Evolutionary conservation across 164 flowering plant genomes (phyloP).

Genomic region (Annona cherimola): DNA sequence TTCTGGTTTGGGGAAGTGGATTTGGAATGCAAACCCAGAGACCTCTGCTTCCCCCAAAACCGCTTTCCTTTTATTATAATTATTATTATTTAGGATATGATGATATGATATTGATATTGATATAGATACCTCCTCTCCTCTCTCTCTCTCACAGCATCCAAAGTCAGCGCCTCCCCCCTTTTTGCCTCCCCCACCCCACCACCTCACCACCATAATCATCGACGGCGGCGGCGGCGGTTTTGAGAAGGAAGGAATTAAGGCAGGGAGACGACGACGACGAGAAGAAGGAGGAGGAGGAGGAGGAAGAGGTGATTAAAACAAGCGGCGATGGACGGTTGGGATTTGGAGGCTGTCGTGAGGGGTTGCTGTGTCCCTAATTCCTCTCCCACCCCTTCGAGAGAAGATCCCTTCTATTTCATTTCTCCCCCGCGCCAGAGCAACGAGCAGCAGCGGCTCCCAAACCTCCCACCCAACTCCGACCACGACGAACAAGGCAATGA

Average conservation of each 20-base stretch:
- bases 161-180: constrained; percentile 78
- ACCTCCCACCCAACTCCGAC: too few species aligned
- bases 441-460: not conserved
- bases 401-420: constrained; percentile 17
- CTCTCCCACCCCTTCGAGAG: constrained; percentile 1
- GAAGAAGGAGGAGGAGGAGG: not conserved
- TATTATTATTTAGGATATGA: not conserved
- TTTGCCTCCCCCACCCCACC: constrained; percentile 11
- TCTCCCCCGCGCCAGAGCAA: constrained; percentile 8
- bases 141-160: constrained; percentile 20
- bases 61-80: not conserved
- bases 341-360: constrained; percentile 90
- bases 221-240: not conserved
- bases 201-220: not conserved
- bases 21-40: constrained; percentile 10
- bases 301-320: too few species aligned
- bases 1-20: constrained; percentile 9
- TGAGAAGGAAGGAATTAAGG: not conserved
- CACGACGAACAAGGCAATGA: constrained; percentile 7
- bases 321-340: constrained; percentile 60
- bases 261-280: not conserved
- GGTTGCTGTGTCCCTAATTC: constrained; percentile 37
- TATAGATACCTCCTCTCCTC: not conserved
- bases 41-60: not conserved
- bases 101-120: not conserved